Percentiles rank a stretch among this genome's conserved stretches.
phyloP scores from a whole-genome alignment of 495 filamentous ascomycete species.

The Ramalina intermedia region DNA sequence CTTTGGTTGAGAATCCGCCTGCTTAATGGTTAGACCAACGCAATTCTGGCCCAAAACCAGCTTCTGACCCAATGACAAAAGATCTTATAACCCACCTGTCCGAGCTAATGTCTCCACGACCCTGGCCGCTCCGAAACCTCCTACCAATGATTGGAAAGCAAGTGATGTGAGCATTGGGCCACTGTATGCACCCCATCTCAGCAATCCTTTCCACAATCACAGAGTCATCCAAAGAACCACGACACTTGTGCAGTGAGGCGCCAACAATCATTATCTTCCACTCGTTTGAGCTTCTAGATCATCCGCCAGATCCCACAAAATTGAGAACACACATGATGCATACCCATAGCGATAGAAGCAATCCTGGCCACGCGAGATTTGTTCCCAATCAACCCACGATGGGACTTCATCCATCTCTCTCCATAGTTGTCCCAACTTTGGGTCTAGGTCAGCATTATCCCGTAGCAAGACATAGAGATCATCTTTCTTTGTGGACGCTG shows the following conservation, averaged over 20 bases:
- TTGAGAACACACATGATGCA: conserved; percentile 43
- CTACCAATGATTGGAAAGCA: conserved; percentile 50
- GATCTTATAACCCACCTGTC: conserved; percentile 30
- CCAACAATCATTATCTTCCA: not conserved
- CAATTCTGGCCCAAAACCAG: not conserved
- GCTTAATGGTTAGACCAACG: not conserved
- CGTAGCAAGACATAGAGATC: conserved; percentile 42
- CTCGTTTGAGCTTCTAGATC: conserved; percentile 29
- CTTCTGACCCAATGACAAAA: not conserved
- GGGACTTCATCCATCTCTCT: conserved; percentile 53
- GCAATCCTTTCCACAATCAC: too few relatives aligned
- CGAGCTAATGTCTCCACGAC: conserved; percentile 61
- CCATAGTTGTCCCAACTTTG: conserved; percentile 49
- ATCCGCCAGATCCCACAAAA: conserved; percentile 49
- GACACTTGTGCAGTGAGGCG: too few relatives aligned
- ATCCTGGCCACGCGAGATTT: conserved; percentile 47
- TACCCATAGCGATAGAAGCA: conserved; percentile 62
- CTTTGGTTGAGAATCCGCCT: conserved; percentile 55
- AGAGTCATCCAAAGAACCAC: too few relatives aligned
- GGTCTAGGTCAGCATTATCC: conserved; percentile 41
- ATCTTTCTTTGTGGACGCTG: not conserved
- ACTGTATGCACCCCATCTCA: conserved; percentile 16
- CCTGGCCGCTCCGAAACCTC: conserved; percentile 35
- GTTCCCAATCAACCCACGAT: conserved; percentile 69
- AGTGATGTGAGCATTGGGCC: conserved; percentile 47